Evolutionary conservation across 495 filamentous ascomycete genomes (phyloP), one percentile per base, ranked within the genome.

Genomic region (Amniculicola lignicola): DNA sequence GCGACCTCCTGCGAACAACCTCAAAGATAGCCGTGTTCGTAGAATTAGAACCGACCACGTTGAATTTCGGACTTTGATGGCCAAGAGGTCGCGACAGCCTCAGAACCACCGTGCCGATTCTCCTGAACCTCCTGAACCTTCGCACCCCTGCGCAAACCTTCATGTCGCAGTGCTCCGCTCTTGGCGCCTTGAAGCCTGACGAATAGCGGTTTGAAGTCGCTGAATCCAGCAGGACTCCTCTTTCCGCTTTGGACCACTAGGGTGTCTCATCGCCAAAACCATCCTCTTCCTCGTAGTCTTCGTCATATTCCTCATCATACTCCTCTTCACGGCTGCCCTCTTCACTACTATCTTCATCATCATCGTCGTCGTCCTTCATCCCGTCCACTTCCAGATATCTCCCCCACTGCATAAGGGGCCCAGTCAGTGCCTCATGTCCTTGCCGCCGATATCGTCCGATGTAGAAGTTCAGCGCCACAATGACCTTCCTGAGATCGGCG

Each of bases 381-480:
- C 4, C 16, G 40, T 50, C 3, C 16, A 12, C 46, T 3, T 12
- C 22, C 11, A 38, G 16, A 21, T 22, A 35, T 18, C 23, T 35
- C 16, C 50, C 37, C 52, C 52, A 46, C 4, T 39, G 9, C 18
- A 43, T n/a, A 25, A 23, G 22, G 5, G 21, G 11, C 3, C 45
- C 44, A 10, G 12, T 18, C 25, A 50, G 27, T 7, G 44, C 42
- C 11, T 37, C 15, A 15, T 35, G 1, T 1, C 42, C 51, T 38
- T 61, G 57, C 29, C 16, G 18, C 4, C 51, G 41, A 35, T 43
- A 61, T 22, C 57, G 18, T 12, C 57, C 51, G 37, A 61, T 51
- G 36, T 33, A 61, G 1, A 61, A 16, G 31, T 51, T 61, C 24
- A 61, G 28, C 25, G 58, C 51, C 19, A 45, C 24, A 3, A 56